These are phyloP conservation scores for Kwoniella europaea DNA, from an alignment of 768 basidiomycete genomes.

Conservation along the genomic window DNA sequence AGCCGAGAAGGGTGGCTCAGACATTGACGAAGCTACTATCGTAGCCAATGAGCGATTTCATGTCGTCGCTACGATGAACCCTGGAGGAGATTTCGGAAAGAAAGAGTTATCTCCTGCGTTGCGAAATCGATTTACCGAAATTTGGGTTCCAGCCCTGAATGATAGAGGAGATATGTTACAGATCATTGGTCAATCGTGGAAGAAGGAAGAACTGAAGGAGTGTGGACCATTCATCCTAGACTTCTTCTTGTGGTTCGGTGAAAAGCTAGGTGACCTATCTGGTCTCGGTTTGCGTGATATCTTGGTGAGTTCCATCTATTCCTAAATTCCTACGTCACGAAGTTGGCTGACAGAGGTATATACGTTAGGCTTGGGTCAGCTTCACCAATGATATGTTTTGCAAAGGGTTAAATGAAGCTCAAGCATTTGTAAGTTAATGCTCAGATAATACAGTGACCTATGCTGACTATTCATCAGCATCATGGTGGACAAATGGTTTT, in stretches of 20 bases:
- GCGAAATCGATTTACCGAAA: conserved; percentile 96
- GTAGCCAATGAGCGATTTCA: conserved; percentile 74
- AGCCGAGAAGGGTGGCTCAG: conserved; percentile 85
- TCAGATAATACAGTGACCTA: not conserved
- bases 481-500: conserved; percentile 93
- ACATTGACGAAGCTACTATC: conserved; percentile 70
- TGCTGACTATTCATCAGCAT: conserved; percentile 63
- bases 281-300: conserved; percentile 84
- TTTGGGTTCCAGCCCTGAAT: conserved; percentile 91
- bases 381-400: conserved; percentile 73
- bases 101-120: conserved; percentile 97
- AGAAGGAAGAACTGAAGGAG: conserved; percentile 62
- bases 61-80: conserved; percentile 97
- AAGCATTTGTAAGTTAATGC: conserved; percentile 37
- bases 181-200: conserved; percentile 77
- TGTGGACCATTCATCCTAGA: conserved; percentile 72
- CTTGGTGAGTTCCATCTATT: conserved; percentile 64
- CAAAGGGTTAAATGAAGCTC: conserved; percentile 22
- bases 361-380: conserved; percentile 82
- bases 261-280: conserved; percentile 63
- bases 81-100: conserved; percentile 98
- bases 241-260: conserved; percentile 80
- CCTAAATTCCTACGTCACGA: no score
- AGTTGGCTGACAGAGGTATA: no score
- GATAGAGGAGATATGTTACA: conserved; percentile 73